Percentiles rank a stretch among this genome's conserved stretches.
Evolutionary conservation across 768 basidiomycete genomes (phyloP).

Genomic region (Macrocybe gigantea): DNA sequence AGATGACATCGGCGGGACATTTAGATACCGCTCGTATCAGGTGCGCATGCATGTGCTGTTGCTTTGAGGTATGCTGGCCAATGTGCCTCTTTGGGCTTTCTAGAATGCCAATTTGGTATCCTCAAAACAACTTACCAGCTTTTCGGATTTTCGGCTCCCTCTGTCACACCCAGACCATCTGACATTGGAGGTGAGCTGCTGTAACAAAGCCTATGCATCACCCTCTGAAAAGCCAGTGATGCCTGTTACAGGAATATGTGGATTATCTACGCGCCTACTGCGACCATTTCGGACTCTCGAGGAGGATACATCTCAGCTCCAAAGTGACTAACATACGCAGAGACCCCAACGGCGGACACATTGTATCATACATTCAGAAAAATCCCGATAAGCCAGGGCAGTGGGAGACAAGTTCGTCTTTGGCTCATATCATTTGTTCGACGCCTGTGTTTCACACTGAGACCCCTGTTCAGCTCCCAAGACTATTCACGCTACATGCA

Average conservation of each 20-base stretch:
- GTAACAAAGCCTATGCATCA: background rate
- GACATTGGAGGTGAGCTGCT: constrained; percentile 26
- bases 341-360: constrained; percentile 25
- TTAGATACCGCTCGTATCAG: constrained; percentile 43
- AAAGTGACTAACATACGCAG: constrained; percentile 34
- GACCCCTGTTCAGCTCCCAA: constrained; percentile 13
- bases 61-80: background rate
- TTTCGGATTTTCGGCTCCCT: constrained; percentile 53
- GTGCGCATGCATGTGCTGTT: constrained; percentile 11
- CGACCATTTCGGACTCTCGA: constrained; percentile 31
- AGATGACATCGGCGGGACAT: constrained; percentile 46
- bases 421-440: background rate
- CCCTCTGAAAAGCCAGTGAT: background rate
- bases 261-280: constrained; percentile 43
- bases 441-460: background rate
- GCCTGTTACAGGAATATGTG: constrained; percentile 35
- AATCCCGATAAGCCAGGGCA: constrained; percentile 10
- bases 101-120: constrained; percentile 48
- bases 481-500: constrained; percentile 28
- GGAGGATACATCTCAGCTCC: constrained; percentile 28
- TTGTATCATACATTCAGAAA: constrained; percentile 25
- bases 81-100: background rate
- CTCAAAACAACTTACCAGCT: constrained; percentile 54
- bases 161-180: constrained; percentile 41
- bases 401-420: constrained; percentile 22